phyloP scores from a whole-genome alignment of 139 green algal genomes.

The Chlamydomonas schloesseri region DNA sequence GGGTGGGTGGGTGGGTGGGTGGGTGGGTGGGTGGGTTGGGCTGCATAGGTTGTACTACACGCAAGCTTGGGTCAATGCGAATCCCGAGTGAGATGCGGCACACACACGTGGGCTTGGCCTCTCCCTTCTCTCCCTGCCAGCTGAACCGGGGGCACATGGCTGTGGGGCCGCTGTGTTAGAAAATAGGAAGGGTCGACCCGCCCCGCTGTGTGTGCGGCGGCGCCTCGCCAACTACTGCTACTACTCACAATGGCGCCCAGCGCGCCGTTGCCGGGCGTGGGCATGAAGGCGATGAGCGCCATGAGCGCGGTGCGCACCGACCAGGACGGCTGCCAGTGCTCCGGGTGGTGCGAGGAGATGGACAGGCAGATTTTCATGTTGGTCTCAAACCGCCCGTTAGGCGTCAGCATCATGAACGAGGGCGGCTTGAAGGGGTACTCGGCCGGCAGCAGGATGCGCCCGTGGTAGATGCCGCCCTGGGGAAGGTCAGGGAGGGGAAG shows the following conservation, averaged over 20 bases:
- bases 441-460: slow-evolving; percentile 94
- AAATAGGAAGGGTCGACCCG: no score
- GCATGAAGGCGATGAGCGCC: slow-evolving; percentile 96
- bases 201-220: no score
- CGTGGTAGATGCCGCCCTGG: slow-evolving; percentile 97
- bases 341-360: slow-evolving; percentile 97
- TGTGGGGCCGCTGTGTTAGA: no score
- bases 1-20: background rate
- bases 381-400: slow-evolving; percentile 94
- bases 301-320: slow-evolving; percentile 93
- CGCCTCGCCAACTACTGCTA: no score
- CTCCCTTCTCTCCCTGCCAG: no score
- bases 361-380: slow-evolving; percentile 93
- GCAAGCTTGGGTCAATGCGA: no score
- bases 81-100: no score
- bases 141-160: no score
- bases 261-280: slow-evolving; percentile 90
- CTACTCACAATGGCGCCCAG: slow-evolving; percentile 87
- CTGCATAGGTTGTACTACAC: no score
- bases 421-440: slow-evolving; percentile 99
- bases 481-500: background rate
- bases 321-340: slow-evolving; percentile 99
- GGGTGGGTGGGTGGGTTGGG: background rate
- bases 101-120: no score
- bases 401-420: slow-evolving; percentile 94